These are phyloP conservation scores for Musa itinerans DNA, from an alignment of 176 grass and related monocot species.

Conservation along the genomic window DNA sequence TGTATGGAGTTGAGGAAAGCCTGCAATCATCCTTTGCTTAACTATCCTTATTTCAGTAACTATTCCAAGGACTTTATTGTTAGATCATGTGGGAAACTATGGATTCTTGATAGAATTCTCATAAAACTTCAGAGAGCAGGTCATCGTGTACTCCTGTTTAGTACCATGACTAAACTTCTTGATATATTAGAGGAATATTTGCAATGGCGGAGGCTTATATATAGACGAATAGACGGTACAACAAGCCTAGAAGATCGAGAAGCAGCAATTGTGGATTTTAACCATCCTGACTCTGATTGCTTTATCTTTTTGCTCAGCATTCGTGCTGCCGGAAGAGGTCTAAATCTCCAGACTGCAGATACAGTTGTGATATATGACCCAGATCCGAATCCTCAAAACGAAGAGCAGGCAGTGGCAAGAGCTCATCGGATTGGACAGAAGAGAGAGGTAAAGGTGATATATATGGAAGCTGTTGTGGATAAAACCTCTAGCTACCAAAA, in stretches of 20 bases:
- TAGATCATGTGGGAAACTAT: constrained; percentile 95
- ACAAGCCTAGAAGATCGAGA: constrained; percentile 97
- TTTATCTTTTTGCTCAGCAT: constrained; percentile 99
- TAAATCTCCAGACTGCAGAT: constrained; percentile 99
- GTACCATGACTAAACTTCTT: constrained; percentile 99
- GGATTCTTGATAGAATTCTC: constrained; percentile 97
- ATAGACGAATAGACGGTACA: constrained; percentile 91
- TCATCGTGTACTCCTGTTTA: constrained; percentile 93
- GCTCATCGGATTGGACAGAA: constrained; percentile 97
- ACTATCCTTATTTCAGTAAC: constrained; percentile 70
- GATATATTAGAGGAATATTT: constrained; percentile 98
- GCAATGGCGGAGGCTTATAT: constrained; percentile 76
- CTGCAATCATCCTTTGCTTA: constrained; percentile 90
- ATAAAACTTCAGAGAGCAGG: constrained; percentile 86
- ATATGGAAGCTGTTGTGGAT: constrained; percentile 94
- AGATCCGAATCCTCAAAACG: constrained; percentile 96
- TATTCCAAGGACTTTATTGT: constrained; percentile 77
- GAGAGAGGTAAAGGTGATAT: constrained; percentile 99
- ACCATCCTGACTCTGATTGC: constrained; percentile 81
- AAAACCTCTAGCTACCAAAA: constrained; percentile 94
- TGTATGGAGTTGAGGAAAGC: constrained; percentile 99
- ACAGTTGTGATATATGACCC: constrained; percentile 99
- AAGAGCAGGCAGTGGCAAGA: constrained; percentile 96
- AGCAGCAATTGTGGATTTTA: constrained; percentile 89
- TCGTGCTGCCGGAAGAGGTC: constrained; percentile 91